Percentiles rank a stretch among this genome's conserved stretches.
Evolutionary conservation across 2,329 filamentous ascomycete genomes (phyloP).

Genomic region (Microsporum audouinii): DNA sequence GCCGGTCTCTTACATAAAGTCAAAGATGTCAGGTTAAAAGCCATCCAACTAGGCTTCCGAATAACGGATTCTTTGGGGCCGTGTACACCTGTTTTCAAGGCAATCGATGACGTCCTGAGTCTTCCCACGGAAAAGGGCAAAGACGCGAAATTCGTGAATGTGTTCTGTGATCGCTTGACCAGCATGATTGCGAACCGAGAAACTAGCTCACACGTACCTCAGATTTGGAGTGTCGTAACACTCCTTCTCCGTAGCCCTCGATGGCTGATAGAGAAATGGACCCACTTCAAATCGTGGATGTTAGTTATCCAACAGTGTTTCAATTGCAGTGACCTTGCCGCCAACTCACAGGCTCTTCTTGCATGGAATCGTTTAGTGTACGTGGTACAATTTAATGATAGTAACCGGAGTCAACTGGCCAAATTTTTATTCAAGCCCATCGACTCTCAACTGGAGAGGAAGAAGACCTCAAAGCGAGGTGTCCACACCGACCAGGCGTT

Average conservation of each 20-base stretch:
- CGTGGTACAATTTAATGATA: constrained; percentile 53
- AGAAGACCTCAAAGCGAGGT: constrained; percentile 41
- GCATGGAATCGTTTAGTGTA: constrained; percentile 82
- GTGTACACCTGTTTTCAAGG: constrained; percentile 55
- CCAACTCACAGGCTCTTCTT: constrained; percentile 64
- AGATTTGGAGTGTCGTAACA: constrained; percentile 77
- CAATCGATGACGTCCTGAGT: constrained; percentile 46
- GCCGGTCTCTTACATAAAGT: constrained; percentile 64
- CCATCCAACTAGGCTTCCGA: constrained; percentile 62
- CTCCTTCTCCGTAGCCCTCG: constrained; percentile 58
- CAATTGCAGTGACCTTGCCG: constrained; percentile 60
- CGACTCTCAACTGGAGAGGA: constrained; percentile 55
- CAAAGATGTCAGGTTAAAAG: constrained; percentile 62
- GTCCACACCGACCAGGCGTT: constrained; percentile 46
- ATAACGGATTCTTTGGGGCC: constrained; percentile 58
- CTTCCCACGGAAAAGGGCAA: constrained; percentile 39
- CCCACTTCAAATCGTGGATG: constrained; percentile 63
- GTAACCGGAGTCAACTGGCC: constrained; percentile 44
- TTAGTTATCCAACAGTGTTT: constrained; percentile 71
- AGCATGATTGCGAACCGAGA: constrained; percentile 53
- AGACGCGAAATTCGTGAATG: constrained; percentile 54
- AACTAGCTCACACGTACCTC: constrained; percentile 54
- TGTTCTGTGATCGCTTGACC: constrained; percentile 55
- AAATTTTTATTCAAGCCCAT: constrained; percentile 60
- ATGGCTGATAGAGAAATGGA: constrained; percentile 53